A percentile compares a stretch with the other conserved stretches of the same genome.
These are phyloP conservation scores for Solanum appendiculatum DNA, from an alignment of 257 asterid species.

Conservation along the genomic window DNA sequence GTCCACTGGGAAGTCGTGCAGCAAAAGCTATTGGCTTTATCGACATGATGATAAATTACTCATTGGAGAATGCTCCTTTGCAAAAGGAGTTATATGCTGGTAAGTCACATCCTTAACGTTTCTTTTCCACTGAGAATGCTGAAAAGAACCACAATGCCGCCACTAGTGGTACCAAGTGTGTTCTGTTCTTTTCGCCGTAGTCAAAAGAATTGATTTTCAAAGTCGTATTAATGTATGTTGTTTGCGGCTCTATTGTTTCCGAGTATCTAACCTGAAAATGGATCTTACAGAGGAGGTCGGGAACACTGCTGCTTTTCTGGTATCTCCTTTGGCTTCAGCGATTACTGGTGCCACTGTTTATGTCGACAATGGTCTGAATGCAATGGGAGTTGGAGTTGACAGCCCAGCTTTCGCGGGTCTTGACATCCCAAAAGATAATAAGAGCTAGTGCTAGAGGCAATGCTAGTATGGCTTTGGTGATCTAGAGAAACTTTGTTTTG, in stretches of 20 bases:
- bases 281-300: slow-evolving; percentile 70
- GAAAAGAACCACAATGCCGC: background rate
- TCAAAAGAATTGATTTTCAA: background rate
- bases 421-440: slow-evolving; percentile 39
- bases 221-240: background rate
- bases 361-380: slow-evolving; percentile 73
- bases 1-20: slow-evolving; percentile 95
- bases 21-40: slow-evolving; percentile 99
- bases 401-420: slow-evolving; percentile 64
- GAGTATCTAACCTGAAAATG: background rate
- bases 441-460: slow-evolving; percentile 17
- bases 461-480: background rate
- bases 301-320: slow-evolving; percentile 72
- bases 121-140: background rate
- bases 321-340: slow-evolving; percentile 77
- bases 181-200: background rate
- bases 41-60: slow-evolving; percentile 96
- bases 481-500: background rate
- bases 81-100: slow-evolving; percentile 94
- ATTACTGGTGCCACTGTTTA: slow-evolving; percentile 68
- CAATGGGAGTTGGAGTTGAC: slow-evolving; percentile 86
- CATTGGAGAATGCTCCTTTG: slow-evolving; percentile 82
- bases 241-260: background rate
- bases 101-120: slow-evolving; percentile 14
- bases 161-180: background rate